Conservation (phyloP, 2,329 filamentous ascomycete species). For the Nemania sp. region DNA sequence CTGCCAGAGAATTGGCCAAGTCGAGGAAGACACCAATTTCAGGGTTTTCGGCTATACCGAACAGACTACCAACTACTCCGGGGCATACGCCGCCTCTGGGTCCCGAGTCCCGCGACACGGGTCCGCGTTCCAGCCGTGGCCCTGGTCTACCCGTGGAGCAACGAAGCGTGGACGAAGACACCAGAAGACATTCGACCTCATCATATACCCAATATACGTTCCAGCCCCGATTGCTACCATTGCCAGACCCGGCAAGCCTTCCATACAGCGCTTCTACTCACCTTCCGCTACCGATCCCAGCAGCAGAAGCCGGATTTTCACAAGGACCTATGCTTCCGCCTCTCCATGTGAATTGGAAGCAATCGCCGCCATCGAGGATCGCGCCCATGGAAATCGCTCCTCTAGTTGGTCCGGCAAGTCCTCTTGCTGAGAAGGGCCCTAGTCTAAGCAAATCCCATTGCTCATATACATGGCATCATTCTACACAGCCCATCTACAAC, state of each 20-base stretch:
- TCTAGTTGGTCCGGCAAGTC: slow-evolving; percentile 47
- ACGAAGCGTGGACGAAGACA: slow-evolving; percentile 61
- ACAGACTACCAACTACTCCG: slow-evolving; percentile 23
- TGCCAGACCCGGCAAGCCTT: background rate
- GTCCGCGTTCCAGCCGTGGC: background rate
- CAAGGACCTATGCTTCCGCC: slow-evolving; percentile 43
- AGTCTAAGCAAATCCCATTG: slow-evolving; percentile 30
- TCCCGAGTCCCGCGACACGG: background rate
- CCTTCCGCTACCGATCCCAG: slow-evolving; percentile 19
- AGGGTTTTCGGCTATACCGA: slow-evolving; percentile 34
- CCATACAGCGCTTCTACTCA: slow-evolving; percentile 1
- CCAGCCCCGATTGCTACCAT: slow-evolving; percentile 19
- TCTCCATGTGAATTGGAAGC: slow-evolving; percentile 43
- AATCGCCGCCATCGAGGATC: slow-evolving; percentile 42
- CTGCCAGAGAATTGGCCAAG: slow-evolving; percentile 43
- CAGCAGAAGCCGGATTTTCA: slow-evolving; percentile 1
- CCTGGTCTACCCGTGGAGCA: slow-evolving; percentile 33
- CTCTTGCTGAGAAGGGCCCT: slow-evolving; percentile 43
- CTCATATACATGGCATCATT: slow-evolving; percentile 43
- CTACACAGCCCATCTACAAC: slow-evolving; percentile 47
- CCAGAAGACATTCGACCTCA: slow-evolving; percentile 48
- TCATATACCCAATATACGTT: slow-evolving; percentile 22
- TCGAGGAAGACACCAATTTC: slow-evolving; percentile 44
- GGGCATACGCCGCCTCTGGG: slow-evolving; percentile 1
- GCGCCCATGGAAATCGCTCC: slow-evolving; percentile 47